Conservation (phyloP, 2,329 filamentous ascomycete species). For the Geosmithia putterillii region DNA sequence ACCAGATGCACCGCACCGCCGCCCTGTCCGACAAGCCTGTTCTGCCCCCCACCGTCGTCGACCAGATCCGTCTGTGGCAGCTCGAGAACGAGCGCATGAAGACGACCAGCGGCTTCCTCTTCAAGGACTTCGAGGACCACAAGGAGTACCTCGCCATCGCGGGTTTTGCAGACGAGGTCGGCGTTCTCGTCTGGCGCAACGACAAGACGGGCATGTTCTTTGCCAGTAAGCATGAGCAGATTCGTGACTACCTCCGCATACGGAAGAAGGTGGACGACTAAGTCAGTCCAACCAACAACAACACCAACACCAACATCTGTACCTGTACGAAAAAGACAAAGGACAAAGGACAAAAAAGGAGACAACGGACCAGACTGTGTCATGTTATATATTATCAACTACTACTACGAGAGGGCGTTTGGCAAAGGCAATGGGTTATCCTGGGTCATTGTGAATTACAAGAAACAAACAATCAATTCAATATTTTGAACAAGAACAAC, state of each 20-base stretch:
- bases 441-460: no score
- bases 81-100: slow-evolving; percentile 93
- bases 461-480: no score
- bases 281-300: neutral
- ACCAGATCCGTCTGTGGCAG: slow-evolving; percentile 96
- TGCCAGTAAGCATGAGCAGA: slow-evolving; percentile 80
- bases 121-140: slow-evolving; percentile 70
- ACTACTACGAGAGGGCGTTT: no score
- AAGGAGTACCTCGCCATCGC: slow-evolving; percentile 60
- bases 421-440: no score
- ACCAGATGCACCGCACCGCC: slow-evolving; percentile 70
- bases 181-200: slow-evolving; percentile 79
- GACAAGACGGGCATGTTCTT: slow-evolving; percentile 78
- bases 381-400: no score
- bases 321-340: slow-evolving; percentile 2
- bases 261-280: slow-evolving; percentile 32
- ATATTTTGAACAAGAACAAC: no score
- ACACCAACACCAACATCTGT: no score
- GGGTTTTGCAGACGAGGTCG: slow-evolving; percentile 78
- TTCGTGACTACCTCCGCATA: slow-evolving; percentile 65
- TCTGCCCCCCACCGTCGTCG: slow-evolving; percentile 87
- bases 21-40: slow-evolving; percentile 51
- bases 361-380: neutral
- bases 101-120: slow-evolving; percentile 70
- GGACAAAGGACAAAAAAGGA: neutral